Percentiles rank a stretch among this genome's conserved stretches.
Evolutionary conservation across 179 eudicot genomes (phyloP).

Genomic region (Amaranthus tricolor): DNA sequence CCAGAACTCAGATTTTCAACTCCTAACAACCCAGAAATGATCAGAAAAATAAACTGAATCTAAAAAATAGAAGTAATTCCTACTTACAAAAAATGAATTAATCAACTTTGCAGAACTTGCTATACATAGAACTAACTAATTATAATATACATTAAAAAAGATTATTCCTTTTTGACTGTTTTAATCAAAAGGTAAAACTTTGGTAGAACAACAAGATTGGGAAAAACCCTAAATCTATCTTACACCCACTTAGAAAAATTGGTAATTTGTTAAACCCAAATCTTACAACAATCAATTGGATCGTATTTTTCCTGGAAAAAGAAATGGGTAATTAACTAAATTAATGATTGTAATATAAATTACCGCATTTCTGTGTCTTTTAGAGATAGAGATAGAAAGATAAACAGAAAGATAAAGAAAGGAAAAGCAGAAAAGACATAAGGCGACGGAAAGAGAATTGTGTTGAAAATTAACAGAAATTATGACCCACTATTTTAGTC

Average conservation of each 20-base stretch:
- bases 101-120: slow-evolving; percentile 22
- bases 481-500: background rate
- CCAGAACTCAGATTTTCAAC: slow-evolving; percentile 12
- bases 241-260: background rate
- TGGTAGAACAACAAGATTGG: slow-evolving; percentile 20
- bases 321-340: background rate
- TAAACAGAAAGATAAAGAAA: slow-evolving; percentile 13
- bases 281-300: background rate
- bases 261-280: slow-evolving; percentile 6
- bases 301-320: slow-evolving; percentile 14
- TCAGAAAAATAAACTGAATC: slow-evolving; percentile 1
- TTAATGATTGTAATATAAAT: slow-evolving; percentile 6
- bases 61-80: background rate
- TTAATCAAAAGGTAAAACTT: slow-evolving; percentile 1
- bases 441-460: slow-evolving; percentile 20
- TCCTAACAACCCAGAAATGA: slow-evolving; percentile 1
- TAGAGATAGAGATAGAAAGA: slow-evolving; percentile 16
- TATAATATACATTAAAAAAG: slow-evolving; percentile 9
- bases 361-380: slow-evolving; percentile 15
- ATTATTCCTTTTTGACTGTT: background rate
- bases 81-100: slow-evolving; percentile 6
- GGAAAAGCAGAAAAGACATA: slow-evolving; percentile 11
- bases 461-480: slow-evolving; percentile 22
- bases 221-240: slow-evolving; percentile 23
- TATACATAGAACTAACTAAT: slow-evolving; percentile 18